phyloP scores from a whole-genome alignment of 2,329 filamentous ascomycete genomes.

The Zymoseptoria pseudotritici region DNA sequence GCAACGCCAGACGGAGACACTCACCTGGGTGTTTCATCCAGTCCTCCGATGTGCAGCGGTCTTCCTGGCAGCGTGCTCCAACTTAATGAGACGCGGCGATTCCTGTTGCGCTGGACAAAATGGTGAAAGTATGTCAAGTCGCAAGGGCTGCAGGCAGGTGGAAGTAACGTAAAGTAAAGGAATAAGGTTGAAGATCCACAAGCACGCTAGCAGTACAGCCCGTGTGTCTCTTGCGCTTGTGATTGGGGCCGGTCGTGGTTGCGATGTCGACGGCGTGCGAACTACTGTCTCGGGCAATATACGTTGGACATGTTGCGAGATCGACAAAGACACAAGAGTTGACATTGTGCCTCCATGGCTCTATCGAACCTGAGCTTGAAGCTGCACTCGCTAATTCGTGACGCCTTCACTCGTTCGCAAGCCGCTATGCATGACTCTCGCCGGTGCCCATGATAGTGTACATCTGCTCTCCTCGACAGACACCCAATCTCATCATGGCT shows the following conservation, averaged over 20 bases:
- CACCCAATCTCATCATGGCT: constrained; percentile 15
- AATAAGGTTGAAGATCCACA: background rate
- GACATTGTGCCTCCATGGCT: background rate
- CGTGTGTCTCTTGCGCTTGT: too few relatives aligned
- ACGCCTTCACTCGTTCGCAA: background rate
- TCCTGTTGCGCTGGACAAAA: background rate
- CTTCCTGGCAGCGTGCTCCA: background rate
- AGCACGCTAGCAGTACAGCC: background rate
- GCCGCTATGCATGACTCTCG: background rate
- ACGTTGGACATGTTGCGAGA: background rate
- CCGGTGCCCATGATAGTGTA: background rate
- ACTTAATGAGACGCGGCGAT: background rate
- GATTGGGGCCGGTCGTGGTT: too few relatives aligned
- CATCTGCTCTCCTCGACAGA: background rate
- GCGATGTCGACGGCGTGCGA: background rate
- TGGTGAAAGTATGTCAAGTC: background rate
- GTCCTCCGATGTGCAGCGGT: background rate
- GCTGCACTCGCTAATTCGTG: background rate
- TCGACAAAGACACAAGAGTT: background rate
- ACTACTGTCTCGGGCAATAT: background rate
- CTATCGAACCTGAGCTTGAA: background rate
- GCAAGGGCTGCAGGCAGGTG: background rate
- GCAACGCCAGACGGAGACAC: background rate
- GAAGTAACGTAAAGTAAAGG: background rate
- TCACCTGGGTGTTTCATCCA: background rate